Conservation (phyloP, 2,329 filamentous ascomycete species). For the Aspergillus melleus region DNA sequence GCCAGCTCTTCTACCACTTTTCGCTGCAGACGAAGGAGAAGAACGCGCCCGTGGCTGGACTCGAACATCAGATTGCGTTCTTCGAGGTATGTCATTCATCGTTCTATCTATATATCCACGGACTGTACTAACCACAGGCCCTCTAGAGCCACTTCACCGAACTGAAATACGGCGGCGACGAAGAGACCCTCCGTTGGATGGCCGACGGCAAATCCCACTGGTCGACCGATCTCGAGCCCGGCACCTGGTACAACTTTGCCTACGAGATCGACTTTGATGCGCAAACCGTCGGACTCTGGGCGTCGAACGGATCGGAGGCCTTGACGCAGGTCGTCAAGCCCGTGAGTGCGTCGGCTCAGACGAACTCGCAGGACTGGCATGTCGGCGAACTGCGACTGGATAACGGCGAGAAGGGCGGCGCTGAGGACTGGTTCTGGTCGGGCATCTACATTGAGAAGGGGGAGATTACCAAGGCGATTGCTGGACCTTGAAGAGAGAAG, state of each 20-base stretch:
- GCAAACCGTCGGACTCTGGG: constrained; percentile 66
- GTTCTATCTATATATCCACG: too few species aligned
- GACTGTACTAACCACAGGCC: too few species aligned
- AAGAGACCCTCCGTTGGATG: constrained; percentile 64
- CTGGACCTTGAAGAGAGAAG: background rate
- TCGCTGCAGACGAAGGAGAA: constrained; percentile 59
- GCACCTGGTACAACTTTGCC: constrained; percentile 73
- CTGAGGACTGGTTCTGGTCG: constrained; percentile 70
- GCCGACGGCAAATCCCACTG: constrained; percentile 62
- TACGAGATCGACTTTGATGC: constrained; percentile 70
- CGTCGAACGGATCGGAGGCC: constrained; percentile 62
- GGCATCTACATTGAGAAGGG: constrained; percentile 70
- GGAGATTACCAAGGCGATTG: constrained; percentile 41
- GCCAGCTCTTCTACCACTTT: constrained; percentile 72
- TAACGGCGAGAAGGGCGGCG: constrained; percentile 52
- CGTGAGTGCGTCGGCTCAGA: constrained; percentile 60
- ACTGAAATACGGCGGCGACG: constrained; percentile 66
- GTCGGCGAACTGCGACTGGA: constrained; percentile 68
- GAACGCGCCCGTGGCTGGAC: constrained; percentile 61
- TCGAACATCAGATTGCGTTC: constrained; percentile 68
- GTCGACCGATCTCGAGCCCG: constrained; percentile 61
- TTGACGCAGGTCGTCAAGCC: constrained; percentile 61
- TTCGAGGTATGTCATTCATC: constrained; percentile 37
- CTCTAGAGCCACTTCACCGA: constrained; percentile 69
- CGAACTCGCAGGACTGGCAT: constrained; percentile 72